Base-by-base conservation (phyloP, 768 basidiomycete species). In the Trametes gibbosa region DNA sequence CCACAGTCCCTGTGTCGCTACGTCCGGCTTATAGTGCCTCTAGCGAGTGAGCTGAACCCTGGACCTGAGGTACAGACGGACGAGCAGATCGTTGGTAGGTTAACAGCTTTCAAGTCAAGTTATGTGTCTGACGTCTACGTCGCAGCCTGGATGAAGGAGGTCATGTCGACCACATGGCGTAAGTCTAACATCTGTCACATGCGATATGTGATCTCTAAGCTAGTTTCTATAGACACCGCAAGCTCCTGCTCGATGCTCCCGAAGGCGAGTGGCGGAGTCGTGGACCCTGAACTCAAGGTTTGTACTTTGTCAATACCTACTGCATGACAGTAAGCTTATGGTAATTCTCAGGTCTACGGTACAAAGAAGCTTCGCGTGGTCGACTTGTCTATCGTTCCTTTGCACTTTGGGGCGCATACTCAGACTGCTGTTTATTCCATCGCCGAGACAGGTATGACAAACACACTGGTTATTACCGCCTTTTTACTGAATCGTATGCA, bases 181-280 rank as follows among this genome's bases (percentile, higher is more conserved):
- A 34, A 51, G 69, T 58, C 9, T 3, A 45, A 1, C 17, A 21
- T 23, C 0, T 9, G 19, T n/a, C 3, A 2, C n/a, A 51, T 13
- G 14, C 37, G 10, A 32, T 32, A 32, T 32, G 0, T 40, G 2
- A 1, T 29, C 13, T 14, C n/a, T 24, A 14, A 42, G 17, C 37
- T 19, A 8, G 23, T 42, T 6, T 43, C 3, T 23, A 17, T 3
- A 82, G 81, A 84, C 62, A 77, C 79, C 13, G 66, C 76, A 24
- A 77, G 79, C 5, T 75, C 81, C 1, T 76, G 75, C 51, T 81
- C 82, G 0, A 84, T 84, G 83, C 73, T 85, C 40, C 82, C 83
- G 5, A 69, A 69, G 14, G 77, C 79, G 25, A 77, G 78, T 49
- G 70, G 72, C 17, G 83, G 83, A 24, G 83, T 85, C 5, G 83